These are phyloP conservation scores for Calonectria honghensis DNA, from an alignment of 2,329 filamentous ascomycete genomes.

Conservation along the genomic window DNA sequence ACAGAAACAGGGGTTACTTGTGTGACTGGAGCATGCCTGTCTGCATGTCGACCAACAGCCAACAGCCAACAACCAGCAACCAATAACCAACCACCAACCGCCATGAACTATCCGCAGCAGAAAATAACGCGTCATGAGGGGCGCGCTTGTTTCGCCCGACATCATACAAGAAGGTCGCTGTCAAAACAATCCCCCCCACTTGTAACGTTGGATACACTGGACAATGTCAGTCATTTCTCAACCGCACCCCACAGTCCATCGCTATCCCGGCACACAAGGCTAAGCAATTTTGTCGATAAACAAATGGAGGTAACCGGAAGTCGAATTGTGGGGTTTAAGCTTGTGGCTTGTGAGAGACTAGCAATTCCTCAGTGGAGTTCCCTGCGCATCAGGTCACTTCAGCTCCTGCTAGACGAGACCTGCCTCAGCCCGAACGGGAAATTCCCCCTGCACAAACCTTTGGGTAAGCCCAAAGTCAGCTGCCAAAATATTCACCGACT, in stretches of 20 bases:
- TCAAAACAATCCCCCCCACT: not conserved
- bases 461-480: not conserved
- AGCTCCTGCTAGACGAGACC: not conserved
- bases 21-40: slow-evolving; percentile 1
- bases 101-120: not conserved
- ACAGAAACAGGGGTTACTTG: not conserved
- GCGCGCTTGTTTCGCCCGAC: not conserved
- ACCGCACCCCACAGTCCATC: not conserved
- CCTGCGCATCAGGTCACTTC: not conserved
- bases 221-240: not conserved
- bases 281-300: not conserved
- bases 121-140: slow-evolving; percentile 3
- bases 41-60: not conserved
- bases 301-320: not conserved
- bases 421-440: not conserved
- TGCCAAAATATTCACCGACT: not conserved
- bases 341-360: not conserved
- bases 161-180: not conserved
- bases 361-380: not conserved
- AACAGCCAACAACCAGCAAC: not conserved
- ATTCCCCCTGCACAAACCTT: not conserved
- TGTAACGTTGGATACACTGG: not conserved
- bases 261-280: not conserved
- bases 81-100: not conserved
- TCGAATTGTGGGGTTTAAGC: not conserved